A percentile compares a stretch with the other conserved stretches of the same genome.
Evolutionary conservation across 352 stramenopile genomes (phyloP).

Genomic region (Thalassiosira mediterranea): DNA sequence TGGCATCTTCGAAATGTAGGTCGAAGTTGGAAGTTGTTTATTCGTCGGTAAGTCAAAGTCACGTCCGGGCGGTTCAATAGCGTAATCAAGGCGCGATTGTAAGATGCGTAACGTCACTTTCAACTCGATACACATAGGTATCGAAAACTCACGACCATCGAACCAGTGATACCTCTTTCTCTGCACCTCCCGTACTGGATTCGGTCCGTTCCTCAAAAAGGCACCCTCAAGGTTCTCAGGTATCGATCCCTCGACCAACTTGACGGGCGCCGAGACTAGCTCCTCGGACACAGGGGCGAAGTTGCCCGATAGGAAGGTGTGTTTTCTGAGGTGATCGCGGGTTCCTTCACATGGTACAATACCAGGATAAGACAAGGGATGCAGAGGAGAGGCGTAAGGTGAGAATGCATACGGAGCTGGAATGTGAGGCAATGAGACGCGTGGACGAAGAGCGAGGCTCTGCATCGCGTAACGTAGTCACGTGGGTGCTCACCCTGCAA

Average conservation of each 20-base stretch:
- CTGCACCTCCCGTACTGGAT: conserved; percentile 42
- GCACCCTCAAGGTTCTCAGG: conserved; percentile 43
- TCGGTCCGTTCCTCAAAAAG: conserved; percentile 56
- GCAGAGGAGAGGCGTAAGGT: neutral
- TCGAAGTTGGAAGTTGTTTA: neutral
- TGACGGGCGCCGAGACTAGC: conserved; percentile 22
- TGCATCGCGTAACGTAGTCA: too few relatives aligned
- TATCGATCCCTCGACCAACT: conserved; percentile 52
- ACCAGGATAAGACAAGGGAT: neutral
- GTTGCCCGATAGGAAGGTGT: conserved; percentile 50
- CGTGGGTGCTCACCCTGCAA: conserved; percentile 36
- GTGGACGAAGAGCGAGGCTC: too few relatives aligned
- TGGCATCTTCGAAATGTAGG: too few relatives aligned
- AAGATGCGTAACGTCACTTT: neutral
- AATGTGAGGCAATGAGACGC: too few relatives aligned
- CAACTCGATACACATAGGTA: neutral
- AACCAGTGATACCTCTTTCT: conserved; percentile 67
- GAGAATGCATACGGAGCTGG: conserved; percentile 8
- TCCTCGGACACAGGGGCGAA: conserved; percentile 56
- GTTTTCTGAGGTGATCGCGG: conserved; percentile 22
- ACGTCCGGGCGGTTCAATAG: neutral
- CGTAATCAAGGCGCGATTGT: neutral
- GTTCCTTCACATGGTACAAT: neutral
- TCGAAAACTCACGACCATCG: conserved; percentile 49
- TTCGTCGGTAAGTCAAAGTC: neutral